Evolutionary conservation across 228 moss, liverwort and hornwort species (phyloP).

Genomic region (Sphagnum magellanicum): DNA sequence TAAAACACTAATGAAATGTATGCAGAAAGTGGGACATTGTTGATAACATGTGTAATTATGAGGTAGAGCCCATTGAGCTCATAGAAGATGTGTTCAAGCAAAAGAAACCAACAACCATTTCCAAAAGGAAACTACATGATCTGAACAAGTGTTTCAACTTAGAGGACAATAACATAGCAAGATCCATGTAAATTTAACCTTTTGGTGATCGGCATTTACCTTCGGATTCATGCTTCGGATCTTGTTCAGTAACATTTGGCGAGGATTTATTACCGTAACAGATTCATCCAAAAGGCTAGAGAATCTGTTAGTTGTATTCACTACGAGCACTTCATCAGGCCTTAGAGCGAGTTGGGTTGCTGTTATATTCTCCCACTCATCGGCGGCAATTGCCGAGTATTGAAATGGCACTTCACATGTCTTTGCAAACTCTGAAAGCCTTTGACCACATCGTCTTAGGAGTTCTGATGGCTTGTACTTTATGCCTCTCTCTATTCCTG

Average conservation of each 20-base stretch:
- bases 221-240: slow-evolving; percentile 72
- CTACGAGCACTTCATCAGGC: slow-evolving; percentile 61
- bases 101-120: too few relatives aligned
- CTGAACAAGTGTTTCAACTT: too few relatives aligned
- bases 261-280: slow-evolving; percentile 44
- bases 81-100: not conserved
- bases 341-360: slow-evolving; percentile 52
- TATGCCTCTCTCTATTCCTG: slow-evolving; percentile 32
- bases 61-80: too few relatives aligned
- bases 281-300: slow-evolving; percentile 40
- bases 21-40: slow-evolving; percentile 7
- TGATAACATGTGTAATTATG: too few relatives aligned
- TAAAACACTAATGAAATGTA: not conserved
- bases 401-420: slow-evolving; percentile 23
- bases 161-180: too few relatives aligned
- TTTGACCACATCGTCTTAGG: slow-evolving; percentile 37
- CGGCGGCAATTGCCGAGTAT: slow-evolving; percentile 38
- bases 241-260: slow-evolving; percentile 60
- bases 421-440: slow-evolving; percentile 40
- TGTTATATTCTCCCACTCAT: slow-evolving; percentile 69
- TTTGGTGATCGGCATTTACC: slow-evolving; percentile 2
- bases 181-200: too few relatives aligned
- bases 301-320: slow-evolving; percentile 42
- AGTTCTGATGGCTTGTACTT: slow-evolving; percentile 27
- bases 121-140: too few relatives aligned